Base-by-base conservation (phyloP, 2,329 filamentous ascomycete genomes). In the Epichloe gansuensis region DNA sequence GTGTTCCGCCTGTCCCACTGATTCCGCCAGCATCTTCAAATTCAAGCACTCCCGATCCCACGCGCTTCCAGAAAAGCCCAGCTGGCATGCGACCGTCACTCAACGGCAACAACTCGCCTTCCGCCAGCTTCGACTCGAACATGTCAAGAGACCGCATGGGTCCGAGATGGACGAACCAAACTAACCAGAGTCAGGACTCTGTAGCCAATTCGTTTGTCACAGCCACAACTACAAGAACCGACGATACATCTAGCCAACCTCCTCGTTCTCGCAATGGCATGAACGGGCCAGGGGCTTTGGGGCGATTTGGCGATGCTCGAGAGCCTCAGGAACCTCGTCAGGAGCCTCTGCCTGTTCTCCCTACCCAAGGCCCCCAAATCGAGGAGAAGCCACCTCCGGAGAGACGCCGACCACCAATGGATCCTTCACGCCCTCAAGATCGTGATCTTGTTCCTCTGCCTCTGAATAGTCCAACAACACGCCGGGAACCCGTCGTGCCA, bases 361-460 rank as follows among this genome's bases (percentile, higher is more conserved):
- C 45, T 46, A 11, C 31, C 1, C 43, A 42, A 47, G 47, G 23
- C 15, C 51, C 53, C 13, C 52, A 55, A 17, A 53, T 55, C 35
- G 56, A 63, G 7, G 74, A 75, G 38, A 69, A 76, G 23, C 72
- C 72, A 37, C 74, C 79, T 1, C 83, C 83, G 0, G 82, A 85
- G 59, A 73, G 83, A 56, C 82, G 76, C 63, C 71, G 83, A 48
- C 83, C 83, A 2, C 81, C 82, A 0, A 85, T 87, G 80, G 78
- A 83, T 54, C 75, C 77, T 7, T 66, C 76, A 6, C 71, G 78
- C 35, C 77, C 77, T 7, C 70, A 74, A 48, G 74, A 82, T 57
- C 73, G 72, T 47, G 75, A 78, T 50, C 65, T 82, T 38, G 77
- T 82, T 3, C 79, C 79, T 6, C 78, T 77, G 3, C 79, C 79